Conservation (phyloP, 768 basidiomycete genomes). For the Lactarius evosmus region DNA sequence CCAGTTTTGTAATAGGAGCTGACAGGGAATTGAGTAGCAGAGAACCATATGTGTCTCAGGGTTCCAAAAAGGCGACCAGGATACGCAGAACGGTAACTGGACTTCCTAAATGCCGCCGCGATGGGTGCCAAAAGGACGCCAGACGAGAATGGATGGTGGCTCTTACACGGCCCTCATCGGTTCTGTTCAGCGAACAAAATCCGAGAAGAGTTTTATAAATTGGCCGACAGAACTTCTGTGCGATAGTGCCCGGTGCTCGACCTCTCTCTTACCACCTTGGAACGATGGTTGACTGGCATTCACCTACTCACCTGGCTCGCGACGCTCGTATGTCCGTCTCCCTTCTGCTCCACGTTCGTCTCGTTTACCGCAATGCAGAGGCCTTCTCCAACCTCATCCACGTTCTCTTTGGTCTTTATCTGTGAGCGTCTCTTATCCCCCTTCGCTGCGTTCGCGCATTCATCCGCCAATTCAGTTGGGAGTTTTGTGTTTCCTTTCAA, state of each 20-base stretch:
- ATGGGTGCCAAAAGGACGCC: not conserved
- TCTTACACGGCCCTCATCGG: conserved; percentile 5
- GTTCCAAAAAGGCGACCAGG: not conserved
- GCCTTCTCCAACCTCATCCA: conserved; percentile 44
- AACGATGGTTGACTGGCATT: conserved; percentile 44
- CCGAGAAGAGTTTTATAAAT: conserved; percentile 13
- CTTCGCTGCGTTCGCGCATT: not conserved
- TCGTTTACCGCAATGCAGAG: conserved; percentile 30
- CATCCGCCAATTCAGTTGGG: conserved; percentile 38
- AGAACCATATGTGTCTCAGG: conserved; percentile 3
- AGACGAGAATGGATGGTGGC: conserved; percentile 9
- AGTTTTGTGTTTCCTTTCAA: conserved; percentile 41
- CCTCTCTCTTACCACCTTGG: conserved; percentile 1
- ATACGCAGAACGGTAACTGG: not conserved
- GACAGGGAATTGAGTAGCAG: conserved; percentile 21
- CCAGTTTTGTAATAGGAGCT: conserved; percentile 1
- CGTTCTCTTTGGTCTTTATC: conserved; percentile 43
- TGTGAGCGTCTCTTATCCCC: conserved; percentile 34
- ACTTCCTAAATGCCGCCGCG: conserved; percentile 17
- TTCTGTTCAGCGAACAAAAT: not conserved
- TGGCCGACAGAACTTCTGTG: not conserved
- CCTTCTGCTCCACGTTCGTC: conserved; percentile 4
- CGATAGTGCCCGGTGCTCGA: conserved; percentile 12
- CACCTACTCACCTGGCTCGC: conserved; percentile 37
- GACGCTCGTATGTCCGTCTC: conserved; percentile 36